These are phyloP conservation scores for Sporisorium reilianum DNA, from an alignment of 1,284 basidiomycete species.

Conservation along the genomic window DNA sequence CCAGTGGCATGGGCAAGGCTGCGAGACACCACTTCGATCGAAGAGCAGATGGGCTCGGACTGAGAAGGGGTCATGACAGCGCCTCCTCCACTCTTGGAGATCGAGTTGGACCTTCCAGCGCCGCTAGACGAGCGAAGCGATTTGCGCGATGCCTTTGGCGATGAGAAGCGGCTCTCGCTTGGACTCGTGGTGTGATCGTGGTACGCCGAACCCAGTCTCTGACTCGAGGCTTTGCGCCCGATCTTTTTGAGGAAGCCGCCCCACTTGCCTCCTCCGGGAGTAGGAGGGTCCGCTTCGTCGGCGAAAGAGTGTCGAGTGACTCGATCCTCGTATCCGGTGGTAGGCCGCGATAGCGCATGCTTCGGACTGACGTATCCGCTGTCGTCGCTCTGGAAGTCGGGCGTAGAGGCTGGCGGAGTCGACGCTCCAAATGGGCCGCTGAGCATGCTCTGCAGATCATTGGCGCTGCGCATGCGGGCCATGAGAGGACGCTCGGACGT, in stretches of 20 bases:
- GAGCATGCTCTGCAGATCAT: slow-evolving; percentile 36
- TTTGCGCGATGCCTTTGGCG: slow-evolving; percentile 28
- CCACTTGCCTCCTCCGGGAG: slow-evolving; percentile 37
- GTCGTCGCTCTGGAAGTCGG: slow-evolving; percentile 25
- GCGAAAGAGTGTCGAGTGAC: slow-evolving; percentile 2
- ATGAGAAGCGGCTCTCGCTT: slow-evolving; percentile 29
- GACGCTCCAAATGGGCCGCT: slow-evolving; percentile 10
- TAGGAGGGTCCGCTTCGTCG: slow-evolving; percentile 20
- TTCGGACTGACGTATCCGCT: slow-evolving; percentile 25
- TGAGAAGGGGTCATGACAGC: slow-evolving; percentile 26
- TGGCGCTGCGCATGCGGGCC: slow-evolving; percentile 43
- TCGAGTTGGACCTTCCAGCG: slow-evolving; percentile 17
- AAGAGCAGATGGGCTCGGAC: slow-evolving; percentile 20
- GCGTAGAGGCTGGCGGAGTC: slow-evolving; percentile 19
- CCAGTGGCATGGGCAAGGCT: slow-evolving; percentile 16
- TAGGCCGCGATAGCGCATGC: slow-evolving; percentile 11
- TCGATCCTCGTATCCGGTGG: slow-evolving; percentile 23
- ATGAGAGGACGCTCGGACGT: slow-evolving; percentile 19
- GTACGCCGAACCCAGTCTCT: slow-evolving; percentile 20
- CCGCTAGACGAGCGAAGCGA: slow-evolving; percentile 26
- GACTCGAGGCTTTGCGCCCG: slow-evolving; percentile 48
- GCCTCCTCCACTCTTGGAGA: slow-evolving; percentile 11
- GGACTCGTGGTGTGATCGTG: slow-evolving; percentile 24
- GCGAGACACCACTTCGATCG: slow-evolving; percentile 17
- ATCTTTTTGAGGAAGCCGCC: slow-evolving; percentile 53